Base-by-base conservation (phyloP, 805 yeast species). In the Wickerhamomyces kurtzmanii region DNA sequence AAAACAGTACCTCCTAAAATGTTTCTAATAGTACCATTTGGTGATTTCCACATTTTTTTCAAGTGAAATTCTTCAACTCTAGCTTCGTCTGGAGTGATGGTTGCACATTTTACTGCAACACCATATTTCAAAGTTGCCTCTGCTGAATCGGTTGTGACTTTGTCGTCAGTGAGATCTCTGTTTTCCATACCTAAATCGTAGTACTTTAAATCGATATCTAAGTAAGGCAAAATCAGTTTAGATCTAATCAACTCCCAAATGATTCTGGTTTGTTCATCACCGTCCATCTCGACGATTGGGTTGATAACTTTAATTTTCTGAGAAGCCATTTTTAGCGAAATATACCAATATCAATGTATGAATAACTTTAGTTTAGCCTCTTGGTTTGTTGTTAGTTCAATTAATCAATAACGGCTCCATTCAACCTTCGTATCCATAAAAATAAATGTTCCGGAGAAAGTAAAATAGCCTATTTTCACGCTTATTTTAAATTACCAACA, bases 41-140 rank as follows among this genome's bases (percentile, higher is more conserved):
- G 97, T 11, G 95, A 84, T 34, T 80, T 68, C 96, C 96, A 89
- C 97, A 89, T 89, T 57, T 86, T 81, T 64, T 89, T 86, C 56
- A 89, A 69, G 31, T 70, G 62, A 58, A 85, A 89, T 58, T 89
- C 97, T 56, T 82, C 65, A 29, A 89, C 96, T 48, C 97, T 75
- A 26, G 84, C 91, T 63, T 89, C 97, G 52, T 84, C 94, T 6
- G 97, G 96, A n/a, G 97, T 89, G 55, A 89, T 89, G 29, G 97
- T 89, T 32, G 97, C 97, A 64, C 97, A 89, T 63, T 89, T 89
- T 44, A 89, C 84, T 17, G 94, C 97, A 32, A 89, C 97, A 30
- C 84, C 82, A 55, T 84, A 79, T 57, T 86, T 71, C 55, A 75
- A 62, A 43, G 85, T 87, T 29, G 97, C 97, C 28, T 77, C 62